Percentiles rank a stretch among this genome's conserved stretches.
Evolutionary conservation across 345 rosid species (phyloP).

Genomic region (Lepidium africanum): DNA sequence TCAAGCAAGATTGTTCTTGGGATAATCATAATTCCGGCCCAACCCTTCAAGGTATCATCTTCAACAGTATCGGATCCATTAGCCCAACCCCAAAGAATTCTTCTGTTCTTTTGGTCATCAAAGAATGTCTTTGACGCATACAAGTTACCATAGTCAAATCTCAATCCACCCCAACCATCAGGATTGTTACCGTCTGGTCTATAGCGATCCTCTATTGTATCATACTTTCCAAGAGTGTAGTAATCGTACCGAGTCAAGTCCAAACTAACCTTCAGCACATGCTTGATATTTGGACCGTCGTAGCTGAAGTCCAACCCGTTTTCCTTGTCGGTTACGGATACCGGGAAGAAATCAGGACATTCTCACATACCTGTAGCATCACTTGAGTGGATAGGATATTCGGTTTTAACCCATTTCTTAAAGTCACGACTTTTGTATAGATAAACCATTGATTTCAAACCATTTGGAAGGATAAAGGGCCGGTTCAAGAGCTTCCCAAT

Average conservation of each 20-base stretch:
- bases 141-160: conserved; percentile 70
- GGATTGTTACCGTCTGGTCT: conserved; percentile 40
- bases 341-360: conserved; percentile 84
- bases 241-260: conserved; percentile 63
- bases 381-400: conserved; percentile 54
- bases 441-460: conserved; percentile 59
- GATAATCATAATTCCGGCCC: conserved; percentile 87
- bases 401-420: conserved; percentile 49
- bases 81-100: conserved; percentile 84
- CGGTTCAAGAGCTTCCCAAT: conserved; percentile 60
- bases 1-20: conserved; percentile 75
- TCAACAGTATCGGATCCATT: conserved; percentile 50
- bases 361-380: conserved; percentile 88
- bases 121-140: conserved; percentile 87
- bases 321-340: conserved; percentile 44
- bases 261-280: conserved; percentile 64
- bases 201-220: conserved; percentile 34
- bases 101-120: conserved; percentile 39
- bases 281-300: conserved; percentile 35
- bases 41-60: conserved; percentile 46
- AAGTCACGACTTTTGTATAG: conserved; percentile 67
- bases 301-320: conserved; percentile 52
- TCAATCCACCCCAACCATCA: conserved; percentile 70
- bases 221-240: conserved; percentile 62
- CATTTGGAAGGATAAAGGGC: conserved; percentile 59